These are phyloP conservation scores for Trypanosoma brucei DNA, from an alignment of 208 protist genomes.

Conservation along the genomic window DNA sequence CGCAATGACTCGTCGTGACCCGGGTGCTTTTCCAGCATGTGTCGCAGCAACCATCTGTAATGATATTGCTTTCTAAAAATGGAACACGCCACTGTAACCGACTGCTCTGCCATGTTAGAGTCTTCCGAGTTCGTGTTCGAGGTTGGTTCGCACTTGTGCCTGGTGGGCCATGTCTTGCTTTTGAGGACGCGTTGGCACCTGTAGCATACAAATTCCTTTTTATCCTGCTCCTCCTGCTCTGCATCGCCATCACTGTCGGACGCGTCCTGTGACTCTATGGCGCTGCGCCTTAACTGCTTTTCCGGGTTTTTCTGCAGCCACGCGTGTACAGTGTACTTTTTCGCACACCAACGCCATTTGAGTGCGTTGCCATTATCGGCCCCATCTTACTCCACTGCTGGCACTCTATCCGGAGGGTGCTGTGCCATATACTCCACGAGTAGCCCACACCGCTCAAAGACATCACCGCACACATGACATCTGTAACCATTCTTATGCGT, in stretches of 20 bases:
- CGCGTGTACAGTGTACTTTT: conserved; percentile 1
- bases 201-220: too few relatives aligned
- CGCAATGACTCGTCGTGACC: conserved; percentile 5
- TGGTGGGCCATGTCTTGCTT: conserved; percentile 2
- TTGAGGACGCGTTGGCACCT: conserved; percentile 1
- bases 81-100: neutral
- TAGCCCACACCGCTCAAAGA: conserved; percentile 7
- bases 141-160: neutral
- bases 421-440: neutral
- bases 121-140: neutral
- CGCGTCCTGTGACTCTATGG: neutral
- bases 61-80: neutral
- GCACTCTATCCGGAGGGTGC: neutral
- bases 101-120: neutral
- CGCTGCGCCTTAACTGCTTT: neutral
- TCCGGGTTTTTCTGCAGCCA: neutral
- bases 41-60: conserved; percentile 1
- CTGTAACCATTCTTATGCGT: conserved; percentile 1
- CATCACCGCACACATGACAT: conserved; percentile 5
- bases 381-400: neutral
- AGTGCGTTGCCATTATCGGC: neutral
- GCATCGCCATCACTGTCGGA: neutral
- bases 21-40: neutral
- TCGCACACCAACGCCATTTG: neutral
- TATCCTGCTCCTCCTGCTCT: neutral